Evolutionary conservation across 2,329 filamentous ascomycete species (phyloP).

Genomic region (Lasiodiplodia sp.): DNA sequence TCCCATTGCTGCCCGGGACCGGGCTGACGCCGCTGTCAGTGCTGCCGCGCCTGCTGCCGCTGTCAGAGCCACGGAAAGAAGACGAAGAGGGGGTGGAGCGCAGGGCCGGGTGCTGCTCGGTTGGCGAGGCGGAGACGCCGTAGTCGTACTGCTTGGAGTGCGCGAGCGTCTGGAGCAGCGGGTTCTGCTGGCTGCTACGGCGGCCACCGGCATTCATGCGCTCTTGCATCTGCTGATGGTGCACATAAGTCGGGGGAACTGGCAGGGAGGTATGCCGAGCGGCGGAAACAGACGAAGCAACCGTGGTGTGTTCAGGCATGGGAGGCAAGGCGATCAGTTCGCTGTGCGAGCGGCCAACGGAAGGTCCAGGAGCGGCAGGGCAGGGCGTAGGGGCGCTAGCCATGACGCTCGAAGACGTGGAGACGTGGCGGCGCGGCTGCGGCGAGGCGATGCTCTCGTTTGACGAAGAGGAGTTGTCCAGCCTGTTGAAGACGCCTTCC

Average conservation of each 20-base stretch:
- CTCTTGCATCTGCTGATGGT: conserved; percentile 11
- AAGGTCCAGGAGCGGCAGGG: background rate
- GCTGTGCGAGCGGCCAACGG: background rate
- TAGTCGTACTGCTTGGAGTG: conserved; percentile 7
- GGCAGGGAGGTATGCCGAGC: no score
- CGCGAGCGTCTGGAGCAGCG: conserved; percentile 19
- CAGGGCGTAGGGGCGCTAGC: conserved; percentile 3
- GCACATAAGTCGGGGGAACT: background rate
- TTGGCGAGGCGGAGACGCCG: background rate
- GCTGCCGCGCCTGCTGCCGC: conserved; percentile 10
- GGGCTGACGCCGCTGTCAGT: conserved; percentile 4
- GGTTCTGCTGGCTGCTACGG: background rate
- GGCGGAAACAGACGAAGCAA: background rate
- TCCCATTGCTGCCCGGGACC: background rate
- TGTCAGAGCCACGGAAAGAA: background rate
- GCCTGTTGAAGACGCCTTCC: conserved; percentile 44
- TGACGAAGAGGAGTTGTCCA: conserved; percentile 25
- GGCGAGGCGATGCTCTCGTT: background rate
- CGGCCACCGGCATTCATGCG: background rate
- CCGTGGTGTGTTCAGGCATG: conserved; percentile 15
- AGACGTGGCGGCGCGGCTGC: background rate
- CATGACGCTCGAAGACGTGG: background rate
- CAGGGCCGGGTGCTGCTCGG: conserved; percentile 9
- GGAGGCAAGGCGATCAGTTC: conserved; percentile 19
- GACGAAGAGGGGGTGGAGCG: background rate